Conservation (phyloP, 2,329 filamentous ascomycete species). For the Claviceps lovelessii region DNA sequence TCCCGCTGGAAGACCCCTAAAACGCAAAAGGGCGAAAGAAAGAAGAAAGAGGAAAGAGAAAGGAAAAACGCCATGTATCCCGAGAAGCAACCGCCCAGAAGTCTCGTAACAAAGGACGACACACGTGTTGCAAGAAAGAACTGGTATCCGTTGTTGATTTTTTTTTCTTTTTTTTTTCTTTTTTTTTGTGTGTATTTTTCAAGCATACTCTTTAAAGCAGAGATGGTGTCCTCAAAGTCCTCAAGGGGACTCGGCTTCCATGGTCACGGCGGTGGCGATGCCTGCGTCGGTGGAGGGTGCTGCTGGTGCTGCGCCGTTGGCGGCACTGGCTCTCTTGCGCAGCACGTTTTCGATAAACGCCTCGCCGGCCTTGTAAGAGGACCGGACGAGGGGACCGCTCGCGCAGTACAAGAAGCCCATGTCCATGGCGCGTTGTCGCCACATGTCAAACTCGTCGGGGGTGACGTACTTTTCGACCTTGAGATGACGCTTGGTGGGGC, state of each 20-base stretch:
- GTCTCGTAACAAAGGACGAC: too few species aligned
- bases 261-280: conserved; percentile 25
- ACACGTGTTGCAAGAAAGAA: too few species aligned
- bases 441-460: conserved; percentile 79
- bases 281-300: conserved; percentile 12
- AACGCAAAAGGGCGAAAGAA: background rate
- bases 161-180: too few species aligned
- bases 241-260: conserved; percentile 18
- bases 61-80: conserved; percentile 5
- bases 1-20: background rate
- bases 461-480: conserved; percentile 92
- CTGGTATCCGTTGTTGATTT: too few species aligned
- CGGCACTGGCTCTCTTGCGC: conserved; percentile 53
- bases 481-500: conserved; percentile 94
- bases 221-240: conserved; percentile 2
- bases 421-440: conserved; percentile 78
- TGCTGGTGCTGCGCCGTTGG: conserved; percentile 17
- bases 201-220: too few species aligned
- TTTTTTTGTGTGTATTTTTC: too few species aligned
- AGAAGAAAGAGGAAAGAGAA: too few species aligned
- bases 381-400: conserved; percentile 80
- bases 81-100: background rate
- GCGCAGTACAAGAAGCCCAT: conserved; percentile 97
- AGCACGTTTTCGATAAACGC: conserved; percentile 98
- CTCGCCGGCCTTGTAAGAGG: conserved; percentile 95